Evolutionary conservation across 768 basidiomycete genomes (phyloP), one percentile per base, ranked within the genome.

Genomic region (Russula sp.): DNA sequence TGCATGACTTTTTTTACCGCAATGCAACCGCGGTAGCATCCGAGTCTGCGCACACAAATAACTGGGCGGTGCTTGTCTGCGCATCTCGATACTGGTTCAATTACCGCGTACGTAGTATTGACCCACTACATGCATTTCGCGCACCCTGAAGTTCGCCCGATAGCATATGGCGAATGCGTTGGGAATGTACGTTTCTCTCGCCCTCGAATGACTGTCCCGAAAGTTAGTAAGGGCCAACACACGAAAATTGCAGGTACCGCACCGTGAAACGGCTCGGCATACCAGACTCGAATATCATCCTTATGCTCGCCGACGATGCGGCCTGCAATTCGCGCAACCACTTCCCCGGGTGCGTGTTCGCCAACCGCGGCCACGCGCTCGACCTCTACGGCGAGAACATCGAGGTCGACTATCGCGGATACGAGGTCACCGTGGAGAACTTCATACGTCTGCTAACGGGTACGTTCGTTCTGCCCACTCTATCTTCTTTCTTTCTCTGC

Each of bases 161-260:
- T 68, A 98, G 94, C 97, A 98, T 73, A 98, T 98, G 94, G 87
- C 97, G 9, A 99, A 98, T 75, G 91, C 96, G 1, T 81, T 99
- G 27, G 95, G 94, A 71, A 98, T 99, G 95, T 92, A 71, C 69
- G 82, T 70, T n/a, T 4, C 50, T 42, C 18, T 16, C 18, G 2
- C 48, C 37, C 14, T 16, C 10, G 7, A 40, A 11, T 51, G 14
- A 32, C n/a, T 11, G 18, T 56, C 37, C n/a, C 4, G 7, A 37
- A 32, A 6, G 48, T 27, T 27, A 27, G 27, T 27, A 27, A 27
- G 27, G 27, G 2, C 27, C 27, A 27, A 27, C 27, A 2, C 27
- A 27, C 27, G 9, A 8, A 37, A 16, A 44, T 13, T 22, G 39
- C 66, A 94, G 93, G 92, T 98, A 98, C 72, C 91, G 97, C 62